Evolutionary conservation across 2,329 filamentous ascomycete species (phyloP).

Genomic region (Penicillium sp.): DNA sequence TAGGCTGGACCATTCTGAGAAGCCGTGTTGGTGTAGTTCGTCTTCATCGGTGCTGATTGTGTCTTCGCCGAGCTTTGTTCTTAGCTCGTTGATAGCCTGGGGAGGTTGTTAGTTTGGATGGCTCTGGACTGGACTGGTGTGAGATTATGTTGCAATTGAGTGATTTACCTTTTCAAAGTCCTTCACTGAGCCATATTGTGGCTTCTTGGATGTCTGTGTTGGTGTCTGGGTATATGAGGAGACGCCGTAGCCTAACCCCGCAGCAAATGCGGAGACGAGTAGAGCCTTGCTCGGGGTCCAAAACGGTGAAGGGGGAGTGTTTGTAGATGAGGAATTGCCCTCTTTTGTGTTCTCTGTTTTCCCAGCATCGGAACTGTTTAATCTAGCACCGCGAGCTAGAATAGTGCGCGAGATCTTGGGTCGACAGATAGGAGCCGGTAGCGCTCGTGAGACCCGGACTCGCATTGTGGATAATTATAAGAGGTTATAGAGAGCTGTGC

Average conservation of each 20-base stretch:
- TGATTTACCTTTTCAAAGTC: conserved; percentile 40
- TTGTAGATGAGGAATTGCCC: conserved; percentile 14
- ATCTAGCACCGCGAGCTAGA: conserved; percentile 13
- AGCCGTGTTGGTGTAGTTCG: conserved; percentile 62
- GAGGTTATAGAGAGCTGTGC: not conserved
- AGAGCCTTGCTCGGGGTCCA: conserved; percentile 49
- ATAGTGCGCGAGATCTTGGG: conserved; percentile 15
- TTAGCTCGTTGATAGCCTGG: conserved; percentile 57
- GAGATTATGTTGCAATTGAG: not conserved
- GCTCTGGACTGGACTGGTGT: not conserved
- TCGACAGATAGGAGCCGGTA: conserved; percentile 27
- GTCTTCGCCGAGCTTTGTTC: conserved; percentile 54
- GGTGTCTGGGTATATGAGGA: conserved; percentile 42
- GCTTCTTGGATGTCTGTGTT: conserved; percentile 18
- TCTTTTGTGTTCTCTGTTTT: not conserved
- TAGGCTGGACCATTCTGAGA: conserved; percentile 68
- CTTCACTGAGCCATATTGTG: conserved; percentile 38
- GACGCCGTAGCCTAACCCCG: conserved; percentile 51
- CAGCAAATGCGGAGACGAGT: conserved; percentile 50
- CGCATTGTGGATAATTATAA: conserved; percentile 21
- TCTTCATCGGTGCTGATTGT: conserved; percentile 63
- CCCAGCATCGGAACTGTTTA: conserved; percentile 16
- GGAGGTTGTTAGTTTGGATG: not conserved
- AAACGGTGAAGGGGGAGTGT: conserved; percentile 26
- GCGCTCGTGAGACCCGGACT: conserved; percentile 22